Conservation (phyloP, 2,329 filamentous ascomycete species). For the Boeremia lycopersici region DNA sequence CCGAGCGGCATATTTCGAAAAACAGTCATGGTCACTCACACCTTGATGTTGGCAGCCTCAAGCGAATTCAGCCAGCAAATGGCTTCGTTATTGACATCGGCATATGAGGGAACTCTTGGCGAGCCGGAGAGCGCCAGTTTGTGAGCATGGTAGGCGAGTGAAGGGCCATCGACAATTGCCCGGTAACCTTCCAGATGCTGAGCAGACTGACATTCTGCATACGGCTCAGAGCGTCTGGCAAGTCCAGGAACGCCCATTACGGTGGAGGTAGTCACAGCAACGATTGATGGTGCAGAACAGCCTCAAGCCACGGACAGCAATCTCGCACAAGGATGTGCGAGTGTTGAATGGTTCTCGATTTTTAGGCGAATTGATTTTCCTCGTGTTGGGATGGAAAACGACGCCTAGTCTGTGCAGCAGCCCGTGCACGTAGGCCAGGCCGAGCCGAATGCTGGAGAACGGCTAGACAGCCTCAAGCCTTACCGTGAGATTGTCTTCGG, state of each 20-base stretch:
- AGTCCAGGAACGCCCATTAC: slow-evolving; percentile 46
- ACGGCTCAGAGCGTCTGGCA: slow-evolving; percentile 39
- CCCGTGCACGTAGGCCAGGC: slow-evolving; percentile 17
- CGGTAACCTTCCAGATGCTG: slow-evolving; percentile 32
- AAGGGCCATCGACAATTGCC: slow-evolving; percentile 75
- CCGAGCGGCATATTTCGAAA: slow-evolving; percentile 1
- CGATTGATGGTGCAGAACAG: slow-evolving; percentile 1
- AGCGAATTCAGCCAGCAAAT: slow-evolving; percentile 67
- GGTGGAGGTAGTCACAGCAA: slow-evolving; percentile 11
- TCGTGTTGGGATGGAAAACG: slow-evolving; percentile 19
- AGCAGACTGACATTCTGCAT: slow-evolving; percentile 31
- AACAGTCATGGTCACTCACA: slow-evolving; percentile 60
- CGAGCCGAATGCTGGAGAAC: slow-evolving; percentile 13
- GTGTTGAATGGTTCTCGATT: slow-evolving; percentile 10
- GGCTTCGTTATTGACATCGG: slow-evolving; percentile 63
- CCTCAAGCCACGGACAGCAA: slow-evolving; percentile 7
- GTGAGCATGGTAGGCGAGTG: slow-evolving; percentile 75
- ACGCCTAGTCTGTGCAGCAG: slow-evolving; percentile 15
- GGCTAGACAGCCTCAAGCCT: slow-evolving; percentile 15
- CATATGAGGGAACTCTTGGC: slow-evolving; percentile 55
- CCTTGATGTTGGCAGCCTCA: slow-evolving; percentile 58
- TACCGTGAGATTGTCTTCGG: slow-evolving; percentile 12
- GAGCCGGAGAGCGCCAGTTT: slow-evolving; percentile 49
- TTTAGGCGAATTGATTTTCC: slow-evolving; percentile 16
- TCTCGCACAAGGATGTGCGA: slow-evolving; percentile 10